Conservation (phyloP, 768 basidiomycete species). For the Chalciporus pseudorubinellus region DNA sequence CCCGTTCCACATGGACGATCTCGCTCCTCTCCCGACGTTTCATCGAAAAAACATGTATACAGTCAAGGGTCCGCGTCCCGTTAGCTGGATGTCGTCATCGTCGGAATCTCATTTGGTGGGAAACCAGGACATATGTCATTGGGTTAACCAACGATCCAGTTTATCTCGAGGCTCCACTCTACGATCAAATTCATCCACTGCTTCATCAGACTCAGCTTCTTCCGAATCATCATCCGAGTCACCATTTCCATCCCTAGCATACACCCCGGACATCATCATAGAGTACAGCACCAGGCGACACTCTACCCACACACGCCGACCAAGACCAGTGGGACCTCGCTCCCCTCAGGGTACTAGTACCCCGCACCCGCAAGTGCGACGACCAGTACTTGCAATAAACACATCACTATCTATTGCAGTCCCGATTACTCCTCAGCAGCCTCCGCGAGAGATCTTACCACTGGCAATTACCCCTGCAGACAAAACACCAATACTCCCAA, state of each 20-base stretch:
- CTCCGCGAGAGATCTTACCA: slow-evolving; percentile 1
- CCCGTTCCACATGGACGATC: slow-evolving; percentile 12
- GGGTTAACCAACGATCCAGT: slow-evolving; percentile 5
- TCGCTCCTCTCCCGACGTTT: slow-evolving; percentile 4
- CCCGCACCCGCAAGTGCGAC: slow-evolving; percentile 5
- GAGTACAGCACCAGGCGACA: slow-evolving; percentile 5
- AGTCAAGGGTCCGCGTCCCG: slow-evolving; percentile 31
- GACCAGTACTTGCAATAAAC: slow-evolving; percentile 17
- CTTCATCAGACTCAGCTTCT: slow-evolving; percentile 13
- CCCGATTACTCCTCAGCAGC: slow-evolving; percentile 8
- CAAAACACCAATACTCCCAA: background rate
- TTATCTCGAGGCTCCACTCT: slow-evolving; percentile 16
- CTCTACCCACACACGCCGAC: slow-evolving; percentile 10
- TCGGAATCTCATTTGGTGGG: slow-evolving; percentile 15
- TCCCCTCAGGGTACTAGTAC: slow-evolving; percentile 13
- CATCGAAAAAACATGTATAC: slow-evolving; percentile 12
- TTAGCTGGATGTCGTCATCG: slow-evolving; percentile 21
- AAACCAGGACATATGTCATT: slow-evolving; percentile 18
- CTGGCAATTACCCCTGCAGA: slow-evolving; percentile 1
- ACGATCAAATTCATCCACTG: slow-evolving; percentile 13
- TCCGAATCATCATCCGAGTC: slow-evolving; percentile 15
- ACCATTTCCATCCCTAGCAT: slow-evolving; percentile 1
- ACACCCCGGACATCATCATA: background rate
- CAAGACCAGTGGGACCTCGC: slow-evolving; percentile 29
- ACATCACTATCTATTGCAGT: slow-evolving; percentile 12